Conservation (phyloP, 2,329 filamentous ascomycete genomes). For the Lojkania enalia region DNA sequence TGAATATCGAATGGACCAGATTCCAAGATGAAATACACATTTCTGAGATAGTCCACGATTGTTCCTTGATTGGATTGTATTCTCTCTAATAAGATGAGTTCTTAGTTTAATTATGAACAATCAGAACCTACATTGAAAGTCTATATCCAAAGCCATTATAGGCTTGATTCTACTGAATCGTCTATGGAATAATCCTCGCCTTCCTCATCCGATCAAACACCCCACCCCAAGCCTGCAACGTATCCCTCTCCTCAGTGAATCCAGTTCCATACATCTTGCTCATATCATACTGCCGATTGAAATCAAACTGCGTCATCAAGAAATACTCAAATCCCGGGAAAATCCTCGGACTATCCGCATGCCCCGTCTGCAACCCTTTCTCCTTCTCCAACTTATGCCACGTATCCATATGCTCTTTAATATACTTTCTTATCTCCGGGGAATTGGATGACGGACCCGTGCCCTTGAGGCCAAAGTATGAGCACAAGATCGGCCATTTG, state of each 20-base stretch:
- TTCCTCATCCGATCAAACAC: conserved; percentile 52
- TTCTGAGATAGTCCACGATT: too few species aligned
- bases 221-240: conserved; percentile 44
- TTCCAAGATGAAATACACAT: too few species aligned
- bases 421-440: conserved; percentile 31
- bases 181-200: conserved; percentile 47
- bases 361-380: conserved; percentile 41
- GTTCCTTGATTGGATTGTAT: too few species aligned
- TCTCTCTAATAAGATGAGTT: too few species aligned
- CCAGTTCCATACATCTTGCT: conserved; percentile 47
- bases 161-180: too few species aligned
- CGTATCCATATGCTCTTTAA: conserved; percentile 28
- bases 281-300: conserved; percentile 53
- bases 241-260: conserved; percentile 49
- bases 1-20: too few species aligned
- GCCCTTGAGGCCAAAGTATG: conserved; percentile 51
- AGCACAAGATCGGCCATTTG: conserved; percentile 52
- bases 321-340: conserved; percentile 49
- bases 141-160: too few species aligned
- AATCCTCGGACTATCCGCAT: conserved; percentile 43
- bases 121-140: too few species aligned
- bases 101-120: too few species aligned
- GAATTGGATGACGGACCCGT: conserved; percentile 25
- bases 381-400: conserved; percentile 30
- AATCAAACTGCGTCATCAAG: conserved; percentile 50